Conservation (phyloP, 805 yeast genomes). For the Middelhovenomyces tepae region DNA sequence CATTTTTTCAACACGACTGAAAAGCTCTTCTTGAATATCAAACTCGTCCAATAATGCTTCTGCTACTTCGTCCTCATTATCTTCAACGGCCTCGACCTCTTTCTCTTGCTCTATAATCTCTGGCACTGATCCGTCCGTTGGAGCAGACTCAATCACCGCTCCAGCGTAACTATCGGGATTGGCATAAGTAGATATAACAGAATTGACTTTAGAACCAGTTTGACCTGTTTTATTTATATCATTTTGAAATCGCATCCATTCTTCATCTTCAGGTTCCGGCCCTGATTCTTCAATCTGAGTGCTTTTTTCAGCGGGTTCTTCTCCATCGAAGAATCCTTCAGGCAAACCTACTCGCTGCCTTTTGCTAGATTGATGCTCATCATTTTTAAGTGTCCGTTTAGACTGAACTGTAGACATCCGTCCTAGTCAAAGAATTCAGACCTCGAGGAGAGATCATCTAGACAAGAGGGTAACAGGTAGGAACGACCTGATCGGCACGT, state of each 20-base stretch:
- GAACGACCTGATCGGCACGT: too few relatives aligned
- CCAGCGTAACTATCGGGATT: background rate
- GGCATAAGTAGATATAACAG: background rate
- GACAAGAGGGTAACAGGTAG: too few relatives aligned
- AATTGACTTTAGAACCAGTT: background rate
- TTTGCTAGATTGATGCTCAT: background rate
- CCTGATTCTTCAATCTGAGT: background rate
- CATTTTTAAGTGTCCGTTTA: background rate
- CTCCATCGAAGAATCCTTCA: slow-evolving; percentile 2
- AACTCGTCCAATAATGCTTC: slow-evolving; percentile 12
- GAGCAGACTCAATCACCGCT: slow-evolving; percentile 7
- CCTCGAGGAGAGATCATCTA: too few relatives aligned
- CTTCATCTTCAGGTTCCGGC: too few relatives aligned
- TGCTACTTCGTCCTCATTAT: slow-evolving; percentile 13
- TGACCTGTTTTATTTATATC: slow-evolving; percentile 4
- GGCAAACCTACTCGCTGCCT: background rate
- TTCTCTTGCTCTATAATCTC: slow-evolving; percentile 13
- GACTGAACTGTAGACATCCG: background rate
- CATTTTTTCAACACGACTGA: slow-evolving; percentile 7
- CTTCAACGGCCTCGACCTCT: slow-evolving; percentile 10
- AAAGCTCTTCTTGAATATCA: slow-evolving; percentile 8
- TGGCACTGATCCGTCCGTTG: background rate
- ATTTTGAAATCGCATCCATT: slow-evolving; percentile 9
- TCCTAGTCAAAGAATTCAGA: too few relatives aligned
- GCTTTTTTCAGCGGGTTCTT: too few relatives aligned